phyloP scores from a whole-genome alignment of 1,284 basidiomycete species.

The Cutaneotrichosporon mucoides region DNA sequence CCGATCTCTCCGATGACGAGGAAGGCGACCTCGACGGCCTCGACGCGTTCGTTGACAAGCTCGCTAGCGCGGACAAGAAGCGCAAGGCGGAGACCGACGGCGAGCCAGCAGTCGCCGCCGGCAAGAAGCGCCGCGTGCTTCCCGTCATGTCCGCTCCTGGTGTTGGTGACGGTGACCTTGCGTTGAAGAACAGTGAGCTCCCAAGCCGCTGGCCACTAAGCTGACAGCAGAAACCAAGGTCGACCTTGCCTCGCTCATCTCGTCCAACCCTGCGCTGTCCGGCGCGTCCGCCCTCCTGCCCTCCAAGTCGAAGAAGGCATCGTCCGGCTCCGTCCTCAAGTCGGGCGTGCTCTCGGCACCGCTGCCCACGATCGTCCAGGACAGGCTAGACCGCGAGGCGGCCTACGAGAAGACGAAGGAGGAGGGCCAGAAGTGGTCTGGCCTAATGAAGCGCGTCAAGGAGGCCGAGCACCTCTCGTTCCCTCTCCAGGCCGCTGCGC shows the following conservation, averaged over 20 bases:
- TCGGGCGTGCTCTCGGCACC: constrained; percentile 74
- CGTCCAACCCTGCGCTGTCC: constrained; percentile 62
- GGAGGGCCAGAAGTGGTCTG: constrained; percentile 91
- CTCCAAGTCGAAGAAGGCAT: constrained; percentile 48
- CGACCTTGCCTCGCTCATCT: constrained; percentile 52
- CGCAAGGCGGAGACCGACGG: constrained; percentile 64
- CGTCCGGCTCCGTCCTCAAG: constrained; percentile 54
- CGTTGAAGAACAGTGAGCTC: constrained; percentile 40
- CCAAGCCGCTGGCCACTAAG: too few relatives aligned
- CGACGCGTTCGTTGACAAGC: constrained; percentile 64
- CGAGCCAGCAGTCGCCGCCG: constrained; percentile 49
- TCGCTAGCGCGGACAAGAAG: constrained; percentile 63
- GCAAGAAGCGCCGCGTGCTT: constrained; percentile 44
- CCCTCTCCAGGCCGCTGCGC: constrained; percentile 73
- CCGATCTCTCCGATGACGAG: constrained; percentile 57
- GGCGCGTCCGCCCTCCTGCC: constrained; percentile 48
- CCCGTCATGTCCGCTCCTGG: constrained; percentile 47
- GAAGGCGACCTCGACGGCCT: constrained; percentile 61
- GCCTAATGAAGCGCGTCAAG: constrained; percentile 80
- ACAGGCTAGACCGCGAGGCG: constrained; percentile 84
- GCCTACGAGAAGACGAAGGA: constrained; percentile 90
- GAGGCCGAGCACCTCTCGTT: constrained; percentile 92
- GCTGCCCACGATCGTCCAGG: constrained; percentile 77
- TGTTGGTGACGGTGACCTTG: constrained; percentile 36
- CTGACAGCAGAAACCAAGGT: constrained; percentile 41